Evolutionary conservation across 257 asterid species (phyloP), one percentile per base, ranked within the genome.

Genomic region (Fraxinus americana): DNA sequence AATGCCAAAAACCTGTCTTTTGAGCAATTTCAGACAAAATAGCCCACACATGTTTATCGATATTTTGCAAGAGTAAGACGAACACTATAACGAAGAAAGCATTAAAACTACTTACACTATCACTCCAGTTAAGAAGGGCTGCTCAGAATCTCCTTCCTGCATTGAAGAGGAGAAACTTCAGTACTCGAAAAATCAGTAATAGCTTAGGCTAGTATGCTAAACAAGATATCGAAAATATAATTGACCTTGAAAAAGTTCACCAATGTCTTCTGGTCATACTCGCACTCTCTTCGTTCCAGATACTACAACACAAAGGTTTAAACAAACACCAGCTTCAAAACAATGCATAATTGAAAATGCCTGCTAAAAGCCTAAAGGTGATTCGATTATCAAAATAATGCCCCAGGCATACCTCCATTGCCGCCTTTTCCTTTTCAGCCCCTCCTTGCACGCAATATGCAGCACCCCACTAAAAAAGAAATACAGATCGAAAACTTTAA

Each of bases 381-480:
- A 23, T 21, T 61, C 16, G 1, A 61, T 7, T 23, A 54, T 61
- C 67, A 8, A 11, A 38, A 10, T 27, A 8, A 67, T 34, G 25
- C 50, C 35, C 0, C 5, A 2, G 23, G 43, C 78, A 78, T 88
- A 92, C 98, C 90, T 83, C 90, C 94, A 95, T 93, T 68, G 94
- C 96, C 45, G 92, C 91, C 73, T 84, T 88, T 75, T 94, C 98
- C 76, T 83, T 90, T 69, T 90, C 97, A 6, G 88, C 86, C 45
- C 97, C 97, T 61, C 98, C 98, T 59, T 96, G 85, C 59, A 94
- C 85, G 54, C 97, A 91, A 76, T 86, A 94, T 50, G 92, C 98
- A 78, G 97, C 93, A 66, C 98, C 98, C 98, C 99, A 95, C 99
- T 95, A 88, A 5, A 69, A 71, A 61, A 23, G 35, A 66, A 39